phyloP scores from a whole-genome alignment of 23 red algal genomes.

The Chondrus crispus region DNA sequence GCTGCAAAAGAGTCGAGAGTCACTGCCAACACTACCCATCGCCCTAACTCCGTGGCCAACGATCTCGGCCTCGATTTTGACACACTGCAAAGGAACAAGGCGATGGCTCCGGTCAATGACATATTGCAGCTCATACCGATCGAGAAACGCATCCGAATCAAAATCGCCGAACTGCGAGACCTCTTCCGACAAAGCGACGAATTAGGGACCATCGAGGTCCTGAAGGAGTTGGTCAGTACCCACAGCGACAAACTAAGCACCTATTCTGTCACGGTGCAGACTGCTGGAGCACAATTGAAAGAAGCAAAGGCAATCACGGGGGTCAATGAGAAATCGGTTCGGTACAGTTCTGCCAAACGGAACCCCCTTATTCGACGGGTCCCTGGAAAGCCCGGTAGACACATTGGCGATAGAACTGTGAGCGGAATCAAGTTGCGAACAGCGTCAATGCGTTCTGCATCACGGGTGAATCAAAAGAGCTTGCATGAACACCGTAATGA shows the following conservation, averaged over 20 bases:
- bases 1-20: not conserved
- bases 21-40: not conserved
- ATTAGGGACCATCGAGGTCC: constrained; percentile 24
- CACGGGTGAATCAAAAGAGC: not conserved
- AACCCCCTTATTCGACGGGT: constrained; percentile 24
- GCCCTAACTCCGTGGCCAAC: no score
- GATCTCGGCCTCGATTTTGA: constrained; percentile 44
- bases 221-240: constrained; percentile 41
- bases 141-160: constrained; percentile 25
- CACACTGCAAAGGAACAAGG: not conserved
- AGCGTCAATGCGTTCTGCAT: constrained; percentile 8
- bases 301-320: constrained; percentile 38
- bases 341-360: not conserved
- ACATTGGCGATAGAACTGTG: constrained; percentile 13
- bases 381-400: constrained; percentile 7
- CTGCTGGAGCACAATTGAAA: constrained; percentile 31
- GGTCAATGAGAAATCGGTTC: not conserved
- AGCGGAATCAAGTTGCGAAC: constrained; percentile 13
- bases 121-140: not conserved
- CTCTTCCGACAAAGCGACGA: constrained; percentile 1
- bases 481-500: not conserved
- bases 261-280: not conserved
- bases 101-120: not conserved
- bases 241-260: constrained; percentile 7
- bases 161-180: not conserved